phyloP scores from a whole-genome alignment of 352 stramenopile species.

The Pythium aphanidermatum region DNA sequence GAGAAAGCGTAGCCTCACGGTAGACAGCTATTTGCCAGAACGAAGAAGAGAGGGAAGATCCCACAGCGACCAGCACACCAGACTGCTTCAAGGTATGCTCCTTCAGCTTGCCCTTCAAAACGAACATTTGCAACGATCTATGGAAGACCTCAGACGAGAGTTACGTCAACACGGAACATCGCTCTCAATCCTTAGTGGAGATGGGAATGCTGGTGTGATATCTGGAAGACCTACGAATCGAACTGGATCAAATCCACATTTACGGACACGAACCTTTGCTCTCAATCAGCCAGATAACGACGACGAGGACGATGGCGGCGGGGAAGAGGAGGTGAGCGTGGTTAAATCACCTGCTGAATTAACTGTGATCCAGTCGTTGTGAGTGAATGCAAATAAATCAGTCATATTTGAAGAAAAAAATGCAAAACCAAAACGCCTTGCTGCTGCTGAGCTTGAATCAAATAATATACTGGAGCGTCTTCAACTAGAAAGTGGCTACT shows the following conservation, averaged over 20 bases:
- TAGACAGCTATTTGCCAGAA: not conserved
- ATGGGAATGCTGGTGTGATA: not conserved
- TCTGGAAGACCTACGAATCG: not conserved
- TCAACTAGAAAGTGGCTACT: constrained; percentile 6
- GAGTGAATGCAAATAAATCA: too few species aligned
- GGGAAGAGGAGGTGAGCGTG: not conserved
- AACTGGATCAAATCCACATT: not conserved
- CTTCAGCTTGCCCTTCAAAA: constrained; percentile 54
- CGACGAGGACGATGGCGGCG: constrained; percentile 2
- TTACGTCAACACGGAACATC: constrained; percentile 12
- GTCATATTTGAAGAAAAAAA: too few species aligned
- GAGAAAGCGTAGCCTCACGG: not conserved
- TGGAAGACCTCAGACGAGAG: constrained; percentile 37
- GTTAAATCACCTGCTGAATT: constrained; percentile 4
- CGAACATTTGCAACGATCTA: constrained; percentile 34
- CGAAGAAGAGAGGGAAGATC: not conserved
- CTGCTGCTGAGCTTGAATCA: too few species aligned
- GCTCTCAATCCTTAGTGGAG: too few species aligned
- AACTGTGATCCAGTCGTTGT: constrained; percentile 6
- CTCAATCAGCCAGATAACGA: constrained; percentile 9
- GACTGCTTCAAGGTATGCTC: constrained; percentile 45
- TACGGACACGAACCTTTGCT: constrained; percentile 1
- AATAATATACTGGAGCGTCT: too few species aligned
- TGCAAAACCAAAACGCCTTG: too few species aligned
- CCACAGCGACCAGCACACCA: constrained; percentile 17